These are phyloP conservation scores for Acanthamoeba triangularis DNA, from an alignment of 208 protist species.

Conservation along the genomic window DNA sequence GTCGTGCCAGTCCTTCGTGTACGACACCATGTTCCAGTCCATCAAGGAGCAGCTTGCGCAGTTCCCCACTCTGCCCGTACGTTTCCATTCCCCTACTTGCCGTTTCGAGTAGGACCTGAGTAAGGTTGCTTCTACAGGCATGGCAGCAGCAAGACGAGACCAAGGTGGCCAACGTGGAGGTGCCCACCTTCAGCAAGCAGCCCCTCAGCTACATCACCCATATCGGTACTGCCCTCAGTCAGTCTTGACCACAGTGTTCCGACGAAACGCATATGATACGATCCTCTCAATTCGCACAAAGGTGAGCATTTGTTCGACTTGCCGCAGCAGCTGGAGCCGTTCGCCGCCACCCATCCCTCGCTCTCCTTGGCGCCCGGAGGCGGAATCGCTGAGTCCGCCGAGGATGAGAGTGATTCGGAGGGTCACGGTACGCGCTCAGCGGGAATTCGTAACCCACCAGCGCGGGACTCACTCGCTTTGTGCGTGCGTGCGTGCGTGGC, in stretches of 20 bases:
- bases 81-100: neutral
- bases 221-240: neutral
- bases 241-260: neutral
- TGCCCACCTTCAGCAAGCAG: slow-evolving; percentile 65
- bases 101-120: too few species aligned
- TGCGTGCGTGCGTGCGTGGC: too few species aligned
- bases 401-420: neutral
- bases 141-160: slow-evolving; percentile 31
- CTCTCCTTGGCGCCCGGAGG: neutral
- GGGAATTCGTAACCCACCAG: neutral
- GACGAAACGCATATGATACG: neutral
- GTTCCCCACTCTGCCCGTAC: slow-evolving; percentile 25
- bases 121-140: neutral
- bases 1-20: slow-evolving; percentile 25
- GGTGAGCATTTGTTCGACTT: slow-evolving; percentile 70
- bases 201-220: slow-evolving; percentile 52
- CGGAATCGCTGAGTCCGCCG: neutral
- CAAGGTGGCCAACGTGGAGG: slow-evolving; percentile 36
- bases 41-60: slow-evolving; percentile 49
- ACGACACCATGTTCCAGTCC: slow-evolving; percentile 60
- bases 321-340: slow-evolving; percentile 67
- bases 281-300: too few species aligned
- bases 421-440: neutral
- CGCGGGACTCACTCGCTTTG: neutral
- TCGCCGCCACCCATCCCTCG: slow-evolving; percentile 54